Conservation (phyloP, 768 basidiomycete genomes). For the Lactarius hengduanensis region DNA sequence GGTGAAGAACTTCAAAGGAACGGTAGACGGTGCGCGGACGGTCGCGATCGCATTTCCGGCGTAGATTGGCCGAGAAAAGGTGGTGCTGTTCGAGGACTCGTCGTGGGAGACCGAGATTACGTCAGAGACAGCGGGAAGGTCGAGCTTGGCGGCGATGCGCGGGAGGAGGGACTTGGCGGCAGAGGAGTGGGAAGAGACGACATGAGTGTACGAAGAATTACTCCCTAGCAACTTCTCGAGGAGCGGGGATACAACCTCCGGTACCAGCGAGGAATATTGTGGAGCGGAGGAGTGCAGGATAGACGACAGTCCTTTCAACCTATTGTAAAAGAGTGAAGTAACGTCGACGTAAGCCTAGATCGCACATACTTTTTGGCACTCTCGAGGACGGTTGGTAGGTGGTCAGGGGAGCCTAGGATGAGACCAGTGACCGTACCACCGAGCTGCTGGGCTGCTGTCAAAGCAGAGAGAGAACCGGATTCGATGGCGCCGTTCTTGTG, state of each 20-base stretch:
- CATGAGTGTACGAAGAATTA: slow-evolving; percentile 75
- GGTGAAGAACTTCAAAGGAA: slow-evolving; percentile 91
- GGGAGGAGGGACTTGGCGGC: slow-evolving; percentile 91
- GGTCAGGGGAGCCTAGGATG: slow-evolving; percentile 64
- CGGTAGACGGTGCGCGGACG: slow-evolving; percentile 71
- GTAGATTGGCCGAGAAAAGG: slow-evolving; percentile 92
- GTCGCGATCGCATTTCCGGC: slow-evolving; percentile 97
- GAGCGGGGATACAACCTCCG: slow-evolving; percentile 81
- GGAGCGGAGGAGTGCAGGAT: slow-evolving; percentile 69
- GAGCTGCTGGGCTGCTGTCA: slow-evolving; percentile 85
- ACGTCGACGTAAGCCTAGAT: neutral
- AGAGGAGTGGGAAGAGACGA: slow-evolving; percentile 90
- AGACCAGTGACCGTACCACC: slow-evolving; percentile 85
- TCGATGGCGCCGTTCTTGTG: slow-evolving; percentile 81
- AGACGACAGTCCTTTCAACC: slow-evolving; percentile 64
- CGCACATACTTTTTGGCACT: slow-evolving; percentile 72
- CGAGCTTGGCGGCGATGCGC: slow-evolving; percentile 85
- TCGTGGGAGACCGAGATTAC: slow-evolving; percentile 81
- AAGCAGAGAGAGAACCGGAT: slow-evolving; percentile 80
- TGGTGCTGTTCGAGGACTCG: slow-evolving; percentile 65
- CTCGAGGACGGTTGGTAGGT: slow-evolving; percentile 64
- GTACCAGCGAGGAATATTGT: slow-evolving; percentile 64
- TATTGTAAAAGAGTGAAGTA: slow-evolving; percentile 34
- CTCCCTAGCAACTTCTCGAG: slow-evolving; percentile 69
- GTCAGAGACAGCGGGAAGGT: slow-evolving; percentile 89